These are phyloP conservation scores for Fragaria nilgerrensis DNA, from an alignment of 306 rosid species.

Conservation along the genomic window DNA sequence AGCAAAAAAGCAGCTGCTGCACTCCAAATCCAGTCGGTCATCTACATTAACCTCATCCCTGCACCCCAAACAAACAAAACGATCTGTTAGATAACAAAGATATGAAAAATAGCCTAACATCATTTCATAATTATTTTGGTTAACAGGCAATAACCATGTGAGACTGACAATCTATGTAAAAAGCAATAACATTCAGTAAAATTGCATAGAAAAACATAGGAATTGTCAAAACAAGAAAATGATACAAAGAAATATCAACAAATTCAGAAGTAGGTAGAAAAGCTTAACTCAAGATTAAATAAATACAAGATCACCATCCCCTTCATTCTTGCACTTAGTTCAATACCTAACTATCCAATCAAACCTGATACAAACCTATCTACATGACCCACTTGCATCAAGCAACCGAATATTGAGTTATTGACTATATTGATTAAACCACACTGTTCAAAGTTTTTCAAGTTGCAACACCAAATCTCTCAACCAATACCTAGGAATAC, in stretches of 20 bases:
- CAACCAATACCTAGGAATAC: not conserved
- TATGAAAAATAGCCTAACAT: not conserved
- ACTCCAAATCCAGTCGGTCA: not conserved
- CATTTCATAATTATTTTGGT: not conserved
- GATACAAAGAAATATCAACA: not conserved
- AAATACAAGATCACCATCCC: not conserved
- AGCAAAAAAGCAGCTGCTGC: constrained; percentile 8
- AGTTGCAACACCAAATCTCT: not conserved
- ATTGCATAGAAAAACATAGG: not conserved
- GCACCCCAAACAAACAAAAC: not conserved
- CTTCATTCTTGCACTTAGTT: not conserved
- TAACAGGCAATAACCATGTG: too few species aligned
- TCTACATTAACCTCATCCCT: constrained; percentile 8
- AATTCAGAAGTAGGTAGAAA: not conserved
- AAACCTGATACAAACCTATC: too few species aligned
- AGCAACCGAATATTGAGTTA: not conserved
- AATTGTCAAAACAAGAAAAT: not conserved
- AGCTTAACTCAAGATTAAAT: not conserved
- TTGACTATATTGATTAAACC: not conserved
- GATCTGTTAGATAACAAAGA: not conserved
- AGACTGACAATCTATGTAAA: too few species aligned
- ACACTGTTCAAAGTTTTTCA: too few species aligned
- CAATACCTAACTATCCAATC: not conserved
- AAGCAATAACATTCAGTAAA: not conserved
- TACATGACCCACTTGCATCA: too few species aligned